These are phyloP conservation scores for Fusarium nanum DNA, from an alignment of 2,329 filamentous ascomycete genomes.

Conservation along the genomic window DNA sequence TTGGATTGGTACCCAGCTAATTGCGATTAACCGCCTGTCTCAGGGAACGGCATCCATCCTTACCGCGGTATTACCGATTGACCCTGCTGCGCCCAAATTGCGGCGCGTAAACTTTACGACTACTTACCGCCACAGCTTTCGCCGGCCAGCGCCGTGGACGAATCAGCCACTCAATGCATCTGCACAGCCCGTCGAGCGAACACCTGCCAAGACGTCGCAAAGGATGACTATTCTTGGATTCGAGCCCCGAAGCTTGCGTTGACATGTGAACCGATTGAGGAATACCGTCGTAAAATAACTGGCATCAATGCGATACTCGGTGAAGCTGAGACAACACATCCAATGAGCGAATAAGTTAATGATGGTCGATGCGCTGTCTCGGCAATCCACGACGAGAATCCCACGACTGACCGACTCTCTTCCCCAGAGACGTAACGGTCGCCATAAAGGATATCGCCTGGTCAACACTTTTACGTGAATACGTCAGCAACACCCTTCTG, in stretches of 20 bases:
- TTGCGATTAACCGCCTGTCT: background rate
- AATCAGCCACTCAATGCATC: background rate
- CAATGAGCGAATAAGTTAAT: too few species aligned
- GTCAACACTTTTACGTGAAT: background rate
- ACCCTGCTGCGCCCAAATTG: background rate
- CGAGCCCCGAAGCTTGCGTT: background rate
- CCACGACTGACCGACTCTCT: background rate
- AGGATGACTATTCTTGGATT: background rate
- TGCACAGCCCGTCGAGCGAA: background rate
- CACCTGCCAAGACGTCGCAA: background rate
- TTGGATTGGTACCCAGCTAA: background rate
- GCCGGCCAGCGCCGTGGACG: background rate
- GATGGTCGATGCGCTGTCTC: background rate
- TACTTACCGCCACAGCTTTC: background rate
- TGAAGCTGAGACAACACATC: background rate
- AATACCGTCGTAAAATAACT: accelerated
- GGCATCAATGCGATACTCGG: background rate
- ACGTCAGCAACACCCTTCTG: background rate
- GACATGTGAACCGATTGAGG: background rate
- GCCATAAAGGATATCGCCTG: background rate
- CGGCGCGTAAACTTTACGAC: background rate
- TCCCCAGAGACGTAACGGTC: too few species aligned
- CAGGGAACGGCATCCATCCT: background rate
- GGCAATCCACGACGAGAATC: background rate
- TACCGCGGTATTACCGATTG: background rate